Evolutionary conservation across 163 green algal genomes (phyloP).

Genomic region (Scenedesmus sp.): DNA sequence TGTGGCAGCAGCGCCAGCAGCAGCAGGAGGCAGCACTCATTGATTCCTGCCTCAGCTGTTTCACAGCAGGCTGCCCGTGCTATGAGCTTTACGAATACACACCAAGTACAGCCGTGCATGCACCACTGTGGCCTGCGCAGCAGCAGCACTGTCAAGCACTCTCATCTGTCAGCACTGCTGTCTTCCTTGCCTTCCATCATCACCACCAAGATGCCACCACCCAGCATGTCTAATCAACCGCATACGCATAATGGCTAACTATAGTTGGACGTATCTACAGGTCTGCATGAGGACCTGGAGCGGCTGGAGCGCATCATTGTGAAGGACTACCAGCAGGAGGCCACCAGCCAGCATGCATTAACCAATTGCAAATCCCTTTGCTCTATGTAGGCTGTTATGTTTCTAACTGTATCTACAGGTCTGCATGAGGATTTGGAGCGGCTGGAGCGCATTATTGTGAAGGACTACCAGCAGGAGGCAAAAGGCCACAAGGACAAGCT

Average conservation of each 20-base stretch:
- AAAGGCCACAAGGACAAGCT: conserved; percentile 92
- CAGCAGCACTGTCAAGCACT: not conserved
- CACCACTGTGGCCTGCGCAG: not conserved
- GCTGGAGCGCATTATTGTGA: conserved; percentile 91
- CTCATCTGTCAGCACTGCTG: too few species aligned
- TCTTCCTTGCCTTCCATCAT: too few species aligned
- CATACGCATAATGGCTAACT: too few species aligned
- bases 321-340: conserved; percentile 86
- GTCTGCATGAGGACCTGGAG: conserved; percentile 95
- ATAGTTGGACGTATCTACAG: conserved; percentile 26
- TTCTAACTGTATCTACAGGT: conserved; percentile 28
- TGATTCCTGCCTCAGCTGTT: not conserved
- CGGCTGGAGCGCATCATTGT: conserved; percentile 92
- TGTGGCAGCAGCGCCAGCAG: not conserved
- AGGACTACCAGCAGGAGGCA: conserved; percentile 86
- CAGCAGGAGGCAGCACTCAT: not conserved
- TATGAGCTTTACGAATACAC: not conserved
- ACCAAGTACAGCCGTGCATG: not conserved
- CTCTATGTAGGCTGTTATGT: too few species aligned
- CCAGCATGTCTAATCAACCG: too few species aligned
- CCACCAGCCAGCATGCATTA: conserved; percentile 68
- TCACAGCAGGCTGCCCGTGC: not conserved
- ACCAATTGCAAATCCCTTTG: too few species aligned
- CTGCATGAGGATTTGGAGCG: conserved; percentile 96
- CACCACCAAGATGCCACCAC: too few species aligned